phyloP scores from a whole-genome alignment of 78 protist genomes.

The Protostelium mycophagum region DNA sequence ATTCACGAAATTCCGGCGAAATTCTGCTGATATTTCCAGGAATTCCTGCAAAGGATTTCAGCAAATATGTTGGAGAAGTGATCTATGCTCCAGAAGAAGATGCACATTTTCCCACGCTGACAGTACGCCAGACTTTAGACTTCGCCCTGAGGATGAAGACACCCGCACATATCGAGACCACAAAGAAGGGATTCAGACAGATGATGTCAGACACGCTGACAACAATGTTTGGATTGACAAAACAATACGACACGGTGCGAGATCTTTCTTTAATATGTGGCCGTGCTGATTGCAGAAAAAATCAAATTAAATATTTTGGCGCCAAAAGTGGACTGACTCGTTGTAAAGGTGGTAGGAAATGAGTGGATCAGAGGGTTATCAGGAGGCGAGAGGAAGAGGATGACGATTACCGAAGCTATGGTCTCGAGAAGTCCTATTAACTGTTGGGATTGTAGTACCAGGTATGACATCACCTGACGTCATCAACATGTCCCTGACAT shows the following conservation, averaged over 20 bases:
- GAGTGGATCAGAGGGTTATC: slow-evolving; percentile 19
- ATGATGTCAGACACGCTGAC: slow-evolving; percentile 19
- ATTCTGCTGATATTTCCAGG: slow-evolving; percentile 2
- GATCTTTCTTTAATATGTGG: too few relatives aligned
- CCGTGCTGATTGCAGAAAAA: too few relatives aligned
- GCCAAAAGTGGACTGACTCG: not conserved
- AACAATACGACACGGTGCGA: slow-evolving; percentile 35
- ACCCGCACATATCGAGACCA: slow-evolving; percentile 16
- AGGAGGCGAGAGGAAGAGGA: slow-evolving; percentile 38
- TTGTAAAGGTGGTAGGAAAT: slow-evolving; percentile 23
- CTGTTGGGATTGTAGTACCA: slow-evolving; percentile 20
- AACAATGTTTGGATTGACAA: slow-evolving; percentile 31
- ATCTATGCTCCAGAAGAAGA: slow-evolving; percentile 61
- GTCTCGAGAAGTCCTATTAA: slow-evolving; percentile 7
- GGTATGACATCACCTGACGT: too few relatives aligned
- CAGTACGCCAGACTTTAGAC: slow-evolving; percentile 45
- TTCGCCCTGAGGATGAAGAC: slow-evolving; percentile 50
- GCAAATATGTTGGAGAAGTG: slow-evolving; percentile 40
- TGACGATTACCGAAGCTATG: slow-evolving; percentile 21
- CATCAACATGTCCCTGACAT: too few relatives aligned
- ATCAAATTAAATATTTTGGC: not conserved
- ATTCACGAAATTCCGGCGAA: not conserved
- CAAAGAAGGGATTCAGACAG: slow-evolving; percentile 18
- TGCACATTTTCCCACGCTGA: slow-evolving; percentile 39
- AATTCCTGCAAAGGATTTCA: slow-evolving; percentile 22